Percentiles rank a stretch among this genome's conserved stretches.
phyloP scores from a whole-genome alignment of 2,329 filamentous ascomycete species.

The Blastomyces emzantsi region DNA sequence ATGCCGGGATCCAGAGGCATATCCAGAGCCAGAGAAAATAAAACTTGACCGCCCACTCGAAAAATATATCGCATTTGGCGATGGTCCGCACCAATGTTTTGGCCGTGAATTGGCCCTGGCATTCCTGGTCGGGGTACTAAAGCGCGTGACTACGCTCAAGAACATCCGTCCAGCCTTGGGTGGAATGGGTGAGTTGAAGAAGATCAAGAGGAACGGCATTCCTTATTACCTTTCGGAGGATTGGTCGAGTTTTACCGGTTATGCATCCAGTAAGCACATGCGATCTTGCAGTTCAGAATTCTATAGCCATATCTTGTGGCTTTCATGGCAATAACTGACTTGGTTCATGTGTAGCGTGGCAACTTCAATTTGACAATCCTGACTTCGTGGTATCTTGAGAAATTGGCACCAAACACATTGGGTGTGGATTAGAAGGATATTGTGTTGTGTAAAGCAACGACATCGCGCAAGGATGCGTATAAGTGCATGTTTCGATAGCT shows the following conservation, averaged over 20 bases:
- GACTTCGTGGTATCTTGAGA: conserved; percentile 7
- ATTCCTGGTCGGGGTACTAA: conserved; percentile 35
- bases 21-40: conserved; percentile 34
- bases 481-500: background rate
- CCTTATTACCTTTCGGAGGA: conserved; percentile 41
- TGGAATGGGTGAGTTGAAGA: conserved; percentile 40
- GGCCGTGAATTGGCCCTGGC: conserved; percentile 35
- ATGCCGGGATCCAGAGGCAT: conserved; percentile 31
- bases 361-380: conserved; percentile 17
- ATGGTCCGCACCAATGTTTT: conserved; percentile 41
- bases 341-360: conserved; percentile 15
- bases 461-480: background rate
- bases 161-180: conserved; percentile 39
- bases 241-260: conserved; percentile 40
- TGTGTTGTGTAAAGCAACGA: background rate
- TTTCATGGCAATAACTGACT: background rate
- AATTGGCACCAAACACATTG: too few species aligned
- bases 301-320: background rate
- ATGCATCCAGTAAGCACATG: conserved; percentile 37
- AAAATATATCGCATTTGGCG: conserved; percentile 37
- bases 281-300: background rate
- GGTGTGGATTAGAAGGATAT: background rate
- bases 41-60: conserved; percentile 34
- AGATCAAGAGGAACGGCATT: conserved; percentile 29
- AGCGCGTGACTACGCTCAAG: conserved; percentile 37